phyloP scores from a whole-genome alignment of 106 monocot species.

The Apostasia shenzhenica region DNA sequence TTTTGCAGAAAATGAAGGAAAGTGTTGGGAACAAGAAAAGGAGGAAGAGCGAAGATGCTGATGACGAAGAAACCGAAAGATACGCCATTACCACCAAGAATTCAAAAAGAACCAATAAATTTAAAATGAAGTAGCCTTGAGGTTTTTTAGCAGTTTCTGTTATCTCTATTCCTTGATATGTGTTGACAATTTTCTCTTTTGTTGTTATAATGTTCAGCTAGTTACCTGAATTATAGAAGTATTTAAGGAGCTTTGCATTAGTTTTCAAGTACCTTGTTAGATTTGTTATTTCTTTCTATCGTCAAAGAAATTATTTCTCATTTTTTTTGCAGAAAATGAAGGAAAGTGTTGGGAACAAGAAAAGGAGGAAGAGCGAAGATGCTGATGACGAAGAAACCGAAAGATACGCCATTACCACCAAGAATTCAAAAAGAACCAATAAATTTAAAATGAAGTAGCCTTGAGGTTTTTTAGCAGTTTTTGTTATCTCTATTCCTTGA shows the following conservation, averaged over 20 bases:
- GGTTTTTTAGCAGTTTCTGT: not conserved
- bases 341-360: constrained; percentile 36
- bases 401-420: not conserved
- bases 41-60: too few relatives aligned
- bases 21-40: too few relatives aligned
- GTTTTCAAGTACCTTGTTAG: too few relatives aligned
- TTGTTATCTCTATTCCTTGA: not conserved
- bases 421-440: not conserved
- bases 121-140: not conserved
- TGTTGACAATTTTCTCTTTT: too few relatives aligned
- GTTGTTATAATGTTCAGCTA: too few relatives aligned
- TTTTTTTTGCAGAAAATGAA: constrained; percentile 57
- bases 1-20: too few relatives aligned
- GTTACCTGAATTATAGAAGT: too few relatives aligned
- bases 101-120: not conserved
- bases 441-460: not conserved
- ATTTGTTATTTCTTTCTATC: too few relatives aligned
- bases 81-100: too few relatives aligned
- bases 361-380: constrained; percentile 36
- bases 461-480: not conserved
- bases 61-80: not conserved
- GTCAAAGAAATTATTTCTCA: too few relatives aligned
- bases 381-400: constrained; percentile 41
- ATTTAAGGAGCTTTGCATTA: not conserved
- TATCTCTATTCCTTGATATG: not conserved